Percentiles rank a stretch among this genome's conserved stretches.
These are phyloP conservation scores for Ophiostoma perfectum DNA, from an alignment of 2,329 filamentous ascomycete species.

Conservation along the genomic window DNA sequence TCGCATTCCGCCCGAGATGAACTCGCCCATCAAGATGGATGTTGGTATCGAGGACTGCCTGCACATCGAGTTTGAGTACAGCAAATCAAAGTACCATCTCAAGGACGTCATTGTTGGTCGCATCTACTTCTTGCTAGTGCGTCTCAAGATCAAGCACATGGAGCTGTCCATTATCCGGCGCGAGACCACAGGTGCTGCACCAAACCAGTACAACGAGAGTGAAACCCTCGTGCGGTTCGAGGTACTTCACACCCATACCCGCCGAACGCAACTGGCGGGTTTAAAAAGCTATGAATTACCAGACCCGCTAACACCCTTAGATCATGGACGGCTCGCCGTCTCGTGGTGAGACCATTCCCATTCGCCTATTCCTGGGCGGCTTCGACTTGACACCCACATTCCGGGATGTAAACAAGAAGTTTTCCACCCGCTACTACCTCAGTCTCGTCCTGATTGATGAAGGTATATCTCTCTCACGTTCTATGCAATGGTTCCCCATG, in stretches of 20 bases:
- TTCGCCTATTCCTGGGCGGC: constrained; percentile 90
- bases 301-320: constrained; percentile 38
- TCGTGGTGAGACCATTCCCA: constrained; percentile 89
- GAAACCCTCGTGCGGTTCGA: constrained; percentile 97
- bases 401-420: constrained; percentile 99
- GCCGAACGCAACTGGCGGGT: neutral
- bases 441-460: constrained; percentile 94
- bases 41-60: constrained; percentile 98
- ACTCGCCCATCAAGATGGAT: constrained; percentile 99
- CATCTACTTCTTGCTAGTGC: constrained; percentile 95
- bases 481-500: neutral
- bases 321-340: constrained; percentile 99
- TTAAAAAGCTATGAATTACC: neutral
- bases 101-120: constrained; percentile 98
- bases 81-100: constrained; percentile 97
- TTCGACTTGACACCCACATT: constrained; percentile 98
- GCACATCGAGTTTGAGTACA: constrained; percentile 99
- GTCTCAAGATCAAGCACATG: constrained; percentile 99
- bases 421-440: constrained; percentile 95
- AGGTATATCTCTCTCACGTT: constrained; percentile 47
- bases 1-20: constrained; percentile 95
- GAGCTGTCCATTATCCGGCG: constrained; percentile 95
- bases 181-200: constrained; percentile 92
- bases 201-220: constrained; percentile 99
- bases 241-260: constrained; percentile 41